Percentiles rank a stretch among this genome's conserved stretches.
These are phyloP conservation scores for Apiotrichum mycotoxinovorans DNA, from an alignment of 1,284 basidiomycete genomes.

Conservation along the genomic window DNA sequence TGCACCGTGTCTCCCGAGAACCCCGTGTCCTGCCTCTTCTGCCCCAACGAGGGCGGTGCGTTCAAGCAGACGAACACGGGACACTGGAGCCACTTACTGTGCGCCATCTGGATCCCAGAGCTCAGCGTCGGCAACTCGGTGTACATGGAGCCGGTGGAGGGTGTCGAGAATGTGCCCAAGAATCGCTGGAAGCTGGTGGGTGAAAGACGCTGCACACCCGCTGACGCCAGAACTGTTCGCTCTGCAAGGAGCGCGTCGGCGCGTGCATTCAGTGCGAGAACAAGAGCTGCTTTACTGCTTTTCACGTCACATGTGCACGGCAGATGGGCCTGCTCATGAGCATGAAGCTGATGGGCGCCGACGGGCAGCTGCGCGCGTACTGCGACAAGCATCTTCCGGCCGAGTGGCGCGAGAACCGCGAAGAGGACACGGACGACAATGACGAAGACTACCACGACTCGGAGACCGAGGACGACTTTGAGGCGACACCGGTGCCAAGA, in stretches of 20 bases:
- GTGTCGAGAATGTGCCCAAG: conserved; percentile 82
- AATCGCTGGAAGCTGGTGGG: conserved; percentile 89
- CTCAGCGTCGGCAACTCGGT: conserved; percentile 89
- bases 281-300: conserved; percentile 84
- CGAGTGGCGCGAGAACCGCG: conserved; percentile 16
- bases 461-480: conserved; percentile 41
- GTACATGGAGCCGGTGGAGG: conserved; percentile 98
- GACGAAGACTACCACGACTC: conserved; percentile 33
- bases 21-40: conserved; percentile 78
- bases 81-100: conserved; percentile 94
- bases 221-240: conserved; percentile 66
- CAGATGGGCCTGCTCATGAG: conserved; percentile 75
- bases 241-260: conserved; percentile 77
- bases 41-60: conserved; percentile 94
- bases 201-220: conserved; percentile 15
- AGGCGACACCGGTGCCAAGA: conserved; percentile 27
- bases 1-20: conserved; percentile 97
- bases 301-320: conserved; percentile 92
- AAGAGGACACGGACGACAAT: conserved; percentile 34
- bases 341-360: conserved; percentile 68
- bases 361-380: conserved; percentile 62
- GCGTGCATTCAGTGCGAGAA: conserved; percentile 98
- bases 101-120: conserved; percentile 97
- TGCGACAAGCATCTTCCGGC: conserved; percentile 81
- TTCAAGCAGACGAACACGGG: conserved; percentile 95